Evolutionary conservation across 768 basidiomycete genomes (phyloP).

Genomic region (Psilocybe azurescens): DNA sequence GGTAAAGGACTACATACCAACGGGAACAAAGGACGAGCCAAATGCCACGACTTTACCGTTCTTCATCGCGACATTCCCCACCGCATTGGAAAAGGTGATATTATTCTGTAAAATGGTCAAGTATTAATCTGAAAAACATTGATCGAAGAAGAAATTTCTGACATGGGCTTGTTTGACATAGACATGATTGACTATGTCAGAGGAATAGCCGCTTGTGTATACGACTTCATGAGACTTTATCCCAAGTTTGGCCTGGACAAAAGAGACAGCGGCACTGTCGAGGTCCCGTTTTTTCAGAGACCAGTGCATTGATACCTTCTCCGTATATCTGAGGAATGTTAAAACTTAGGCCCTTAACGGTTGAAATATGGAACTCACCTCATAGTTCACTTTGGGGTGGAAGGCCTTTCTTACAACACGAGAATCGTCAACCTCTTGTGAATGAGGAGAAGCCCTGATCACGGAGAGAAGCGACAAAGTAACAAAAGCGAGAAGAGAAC

Average conservation of each 20-base stretch:
- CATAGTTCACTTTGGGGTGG: constrained; percentile 3
- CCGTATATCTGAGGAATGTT: background rate
- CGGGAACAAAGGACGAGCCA: constrained; percentile 38
- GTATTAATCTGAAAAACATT: background rate
- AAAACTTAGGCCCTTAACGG: background rate
- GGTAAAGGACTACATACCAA: constrained; percentile 30
- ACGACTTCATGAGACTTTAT: background rate
- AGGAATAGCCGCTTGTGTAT: constrained; percentile 2
- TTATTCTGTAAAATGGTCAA: constrained; percentile 4
- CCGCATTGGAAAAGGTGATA: constrained; percentile 31
- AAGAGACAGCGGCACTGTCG: background rate
- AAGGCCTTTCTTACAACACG: background rate
- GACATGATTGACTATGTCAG: constrained; percentile 1
- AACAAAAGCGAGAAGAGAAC: background rate
- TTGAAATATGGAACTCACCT: background rate
- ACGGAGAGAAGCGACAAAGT: background rate
- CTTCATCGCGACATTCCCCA: constrained; percentile 39
- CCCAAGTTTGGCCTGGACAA: background rate
- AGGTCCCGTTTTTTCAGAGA: background rate
- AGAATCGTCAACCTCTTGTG: background rate
- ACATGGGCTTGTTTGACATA: constrained; percentile 4
- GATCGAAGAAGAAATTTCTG: background rate
- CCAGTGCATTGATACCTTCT: background rate
- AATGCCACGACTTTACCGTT: constrained; percentile 33
- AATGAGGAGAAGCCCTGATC: background rate